Percentiles rank a stretch among this genome's conserved stretches.
Evolutionary conservation across 2,329 filamentous ascomycete genomes (phyloP).

Genomic region (Penicillium frequentans): DNA sequence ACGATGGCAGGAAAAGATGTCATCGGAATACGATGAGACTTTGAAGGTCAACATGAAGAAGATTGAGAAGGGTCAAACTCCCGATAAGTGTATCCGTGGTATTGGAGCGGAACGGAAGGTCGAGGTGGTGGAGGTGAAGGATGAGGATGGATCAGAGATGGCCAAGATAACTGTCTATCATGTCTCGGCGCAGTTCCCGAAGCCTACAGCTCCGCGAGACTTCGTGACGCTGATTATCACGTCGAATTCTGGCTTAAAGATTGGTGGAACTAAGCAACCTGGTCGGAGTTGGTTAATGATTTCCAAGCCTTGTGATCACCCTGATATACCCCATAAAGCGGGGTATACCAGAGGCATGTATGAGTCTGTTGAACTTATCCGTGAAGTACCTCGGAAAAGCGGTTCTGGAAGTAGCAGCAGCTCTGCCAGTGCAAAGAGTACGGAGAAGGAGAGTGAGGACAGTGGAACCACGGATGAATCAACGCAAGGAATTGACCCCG

Average conservation of each 20-base stretch:
- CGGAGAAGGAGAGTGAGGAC: slow-evolving; percentile 28
- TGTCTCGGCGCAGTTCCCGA: slow-evolving; percentile 85
- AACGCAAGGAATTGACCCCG: slow-evolving; percentile 43
- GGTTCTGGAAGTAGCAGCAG: neutral
- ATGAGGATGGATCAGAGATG: slow-evolving; percentile 28
- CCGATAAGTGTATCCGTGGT: slow-evolving; percentile 76
- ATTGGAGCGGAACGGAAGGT: slow-evolving; percentile 78
- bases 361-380: slow-evolving; percentile 87
- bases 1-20: slow-evolving; percentile 74
- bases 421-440: neutral
- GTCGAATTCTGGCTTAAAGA: slow-evolving; percentile 48
- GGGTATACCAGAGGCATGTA: slow-evolving; percentile 84
- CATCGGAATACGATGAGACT: slow-evolving; percentile 77
- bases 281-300: slow-evolving; percentile 80
- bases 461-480: slow-evolving; percentile 17
- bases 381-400: slow-evolving; percentile 64
- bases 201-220: slow-evolving; percentile 82
- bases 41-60: slow-evolving; percentile 69
- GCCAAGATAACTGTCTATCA: slow-evolving; percentile 65
- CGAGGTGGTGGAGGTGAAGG: slow-evolving; percentile 61
- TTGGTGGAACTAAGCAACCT: slow-evolving; percentile 22
- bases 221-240: slow-evolving; percentile 80
- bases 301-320: slow-evolving; percentile 79
- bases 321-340: slow-evolving; percentile 65
- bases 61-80: slow-evolving; percentile 64